Evolutionary conservation across 192 early-diverging fungal species (phyloP).

Genomic region (Backusella luteola): DNA sequence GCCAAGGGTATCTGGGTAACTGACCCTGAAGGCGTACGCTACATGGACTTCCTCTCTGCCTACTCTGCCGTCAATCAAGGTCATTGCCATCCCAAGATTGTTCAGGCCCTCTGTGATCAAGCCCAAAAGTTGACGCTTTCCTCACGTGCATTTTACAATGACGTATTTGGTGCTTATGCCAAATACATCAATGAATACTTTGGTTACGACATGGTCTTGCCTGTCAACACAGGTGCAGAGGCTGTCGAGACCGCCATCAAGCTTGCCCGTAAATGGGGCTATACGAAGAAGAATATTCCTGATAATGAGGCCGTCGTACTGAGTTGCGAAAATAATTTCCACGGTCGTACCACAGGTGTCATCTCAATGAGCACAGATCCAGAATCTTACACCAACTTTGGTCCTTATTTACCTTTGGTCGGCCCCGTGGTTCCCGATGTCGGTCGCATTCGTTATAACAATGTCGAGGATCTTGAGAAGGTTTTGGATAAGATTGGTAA

Average conservation of each 20-base stretch:
- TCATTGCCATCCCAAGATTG: constrained; percentile 95
- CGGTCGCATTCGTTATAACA: constrained; percentile 80
- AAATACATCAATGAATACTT: constrained; percentile 93
- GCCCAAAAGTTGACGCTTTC: constrained; percentile 80
- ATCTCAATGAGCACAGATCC: constrained; percentile 97
- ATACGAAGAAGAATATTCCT: constrained; percentile 86
- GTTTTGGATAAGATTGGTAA: constrained; percentile 81
- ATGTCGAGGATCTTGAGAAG: constrained; percentile 83
- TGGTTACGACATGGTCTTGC: constrained; percentile 96
- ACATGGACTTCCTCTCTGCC: constrained; percentile 87
- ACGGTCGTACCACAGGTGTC: constrained; percentile 91
- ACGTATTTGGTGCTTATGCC: constrained; percentile 86
- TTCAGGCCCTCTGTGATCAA: constrained; percentile 88
- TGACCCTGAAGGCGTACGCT: constrained; percentile 89
- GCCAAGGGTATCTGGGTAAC: constrained; percentile 90
- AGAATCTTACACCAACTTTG: constrained; percentile 78
- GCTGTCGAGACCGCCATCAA: constrained; percentile 99
- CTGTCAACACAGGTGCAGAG: constrained; percentile 99
- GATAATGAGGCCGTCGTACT: constrained; percentile 81
- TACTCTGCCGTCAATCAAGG: constrained; percentile 90
- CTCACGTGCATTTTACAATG: constrained; percentile 98
- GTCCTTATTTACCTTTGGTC: constrained; percentile 90
- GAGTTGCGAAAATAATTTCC: constrained; percentile 89
- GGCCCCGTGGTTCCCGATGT: constrained; percentile 78
- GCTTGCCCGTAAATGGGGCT: constrained; percentile 96